Conservation (phyloP, 345 rosid genomes). For the Ricinus communis region DNA sequence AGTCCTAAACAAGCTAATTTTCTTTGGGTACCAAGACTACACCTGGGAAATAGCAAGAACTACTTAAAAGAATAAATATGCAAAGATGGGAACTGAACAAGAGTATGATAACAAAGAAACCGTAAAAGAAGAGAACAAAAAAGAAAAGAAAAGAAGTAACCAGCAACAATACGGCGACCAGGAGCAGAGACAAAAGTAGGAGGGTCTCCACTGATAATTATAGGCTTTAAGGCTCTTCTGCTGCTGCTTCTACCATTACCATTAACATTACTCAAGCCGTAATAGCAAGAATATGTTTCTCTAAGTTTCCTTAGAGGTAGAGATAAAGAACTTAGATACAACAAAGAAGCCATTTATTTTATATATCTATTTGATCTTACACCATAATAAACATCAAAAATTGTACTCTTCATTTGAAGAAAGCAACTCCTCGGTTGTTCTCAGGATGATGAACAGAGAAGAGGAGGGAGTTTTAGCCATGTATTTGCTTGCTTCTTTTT, state of each 20-base stretch:
- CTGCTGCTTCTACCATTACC: conserved; percentile 13
- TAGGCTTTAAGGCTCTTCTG: conserved; percentile 51
- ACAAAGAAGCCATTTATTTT: conserved; percentile 61
- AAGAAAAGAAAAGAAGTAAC: conserved; percentile 32
- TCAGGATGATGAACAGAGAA: too few species aligned
- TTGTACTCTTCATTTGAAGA: too few species aligned
- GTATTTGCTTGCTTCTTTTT: background rate
- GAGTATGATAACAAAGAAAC: too few species aligned
- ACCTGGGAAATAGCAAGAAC: too few species aligned
- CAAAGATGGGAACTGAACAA: too few species aligned
- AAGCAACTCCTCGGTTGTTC: background rate
- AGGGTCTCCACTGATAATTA: conserved; percentile 68
- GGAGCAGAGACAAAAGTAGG: conserved; percentile 94
- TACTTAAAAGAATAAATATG: too few species aligned
- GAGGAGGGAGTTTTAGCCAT: background rate
- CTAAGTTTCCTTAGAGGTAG: conserved; percentile 41
- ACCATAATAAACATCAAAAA: background rate
- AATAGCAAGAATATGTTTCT: conserved; percentile 28
- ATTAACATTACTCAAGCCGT: conserved; percentile 20
- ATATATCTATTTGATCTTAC: background rate
- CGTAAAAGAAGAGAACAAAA: too few species aligned
- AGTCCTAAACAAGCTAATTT: too few species aligned
- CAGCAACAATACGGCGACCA: conserved; percentile 83
- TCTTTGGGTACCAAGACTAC: too few species aligned
- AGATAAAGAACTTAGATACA: conserved; percentile 57